phyloP scores from a whole-genome alignment of 2,329 filamentous ascomycete genomes.

The Epichloe sibirici region DNA sequence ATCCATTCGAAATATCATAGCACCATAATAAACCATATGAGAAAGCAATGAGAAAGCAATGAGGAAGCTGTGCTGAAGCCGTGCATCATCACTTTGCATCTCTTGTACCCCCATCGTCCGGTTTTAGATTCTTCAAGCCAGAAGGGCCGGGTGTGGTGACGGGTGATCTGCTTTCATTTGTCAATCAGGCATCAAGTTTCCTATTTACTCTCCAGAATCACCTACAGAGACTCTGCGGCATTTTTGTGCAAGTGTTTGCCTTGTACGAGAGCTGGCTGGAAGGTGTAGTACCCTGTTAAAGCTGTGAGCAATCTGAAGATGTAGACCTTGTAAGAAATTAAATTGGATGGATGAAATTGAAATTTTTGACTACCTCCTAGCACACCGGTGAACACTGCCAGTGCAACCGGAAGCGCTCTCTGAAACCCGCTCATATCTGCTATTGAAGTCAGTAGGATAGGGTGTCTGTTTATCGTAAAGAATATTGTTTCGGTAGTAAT shows the following conservation, averaged over 20 bases:
- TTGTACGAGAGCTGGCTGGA: conserved; percentile 21
- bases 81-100: background rate
- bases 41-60: background rate
- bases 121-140: background rate
- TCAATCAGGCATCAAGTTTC: background rate
- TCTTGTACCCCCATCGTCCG: background rate
- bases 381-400: conserved; percentile 26
- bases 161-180: background rate
- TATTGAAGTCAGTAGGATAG: background rate
- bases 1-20: background rate
- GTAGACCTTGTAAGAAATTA: background rate
- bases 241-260: conserved; percentile 8
- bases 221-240: background rate
- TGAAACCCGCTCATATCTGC: conserved; percentile 21
- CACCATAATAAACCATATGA: too few species aligned
- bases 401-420: conserved; percentile 21
- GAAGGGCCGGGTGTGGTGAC: background rate
- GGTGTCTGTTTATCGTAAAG: too few species aligned
- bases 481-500: too few species aligned
- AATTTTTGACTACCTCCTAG: conserved; percentile 17
- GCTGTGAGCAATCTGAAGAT: background rate
- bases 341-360: background rate
- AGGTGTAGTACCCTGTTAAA: conserved; percentile 24
- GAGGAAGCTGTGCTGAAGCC: background rate
- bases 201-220: background rate